Conservation (phyloP, 306 rosid genomes). For the Cotoneaster glaucophyllus region DNA sequence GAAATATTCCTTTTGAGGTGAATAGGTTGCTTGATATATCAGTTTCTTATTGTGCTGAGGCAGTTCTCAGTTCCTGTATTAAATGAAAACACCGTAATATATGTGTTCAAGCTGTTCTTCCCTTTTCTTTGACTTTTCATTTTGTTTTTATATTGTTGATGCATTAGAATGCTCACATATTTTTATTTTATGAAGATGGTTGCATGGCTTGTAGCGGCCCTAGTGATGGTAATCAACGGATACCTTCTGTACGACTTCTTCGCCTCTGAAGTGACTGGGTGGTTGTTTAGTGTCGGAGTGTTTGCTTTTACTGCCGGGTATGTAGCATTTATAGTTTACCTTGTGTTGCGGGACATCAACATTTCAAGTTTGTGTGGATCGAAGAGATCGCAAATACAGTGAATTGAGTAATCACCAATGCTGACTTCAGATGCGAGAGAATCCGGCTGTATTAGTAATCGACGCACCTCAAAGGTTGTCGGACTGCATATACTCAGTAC, state of each 20-base stretch:
- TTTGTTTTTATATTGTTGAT: background rate
- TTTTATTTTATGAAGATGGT: slow-evolving; percentile 34
- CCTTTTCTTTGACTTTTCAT: no score
- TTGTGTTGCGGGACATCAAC: slow-evolving; percentile 39
- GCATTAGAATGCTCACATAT: background rate
- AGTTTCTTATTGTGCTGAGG: background rate
- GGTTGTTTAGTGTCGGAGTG: slow-evolving; percentile 22
- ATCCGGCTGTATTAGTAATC: background rate
- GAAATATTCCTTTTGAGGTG: background rate
- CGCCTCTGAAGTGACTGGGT: slow-evolving; percentile 63
- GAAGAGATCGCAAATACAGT: slow-evolving; percentile 27
- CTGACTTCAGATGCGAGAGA: background rate
- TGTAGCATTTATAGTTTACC: slow-evolving; percentile 68
- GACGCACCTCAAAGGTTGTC: slow-evolving; percentile 9
- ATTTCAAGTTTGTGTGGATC: slow-evolving; percentile 38
- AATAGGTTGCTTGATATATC: background rate
- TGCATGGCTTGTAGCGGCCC: slow-evolving; percentile 89
- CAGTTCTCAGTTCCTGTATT: background rate
- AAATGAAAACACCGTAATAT: background rate
- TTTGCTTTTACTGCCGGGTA: slow-evolving; percentile 49
- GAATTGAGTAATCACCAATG: slow-evolving; percentile 33
- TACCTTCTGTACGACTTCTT: slow-evolving; percentile 80
- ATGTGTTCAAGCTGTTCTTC: background rate
- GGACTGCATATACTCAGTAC: slow-evolving; percentile 8
- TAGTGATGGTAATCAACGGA: slow-evolving; percentile 88